Base-by-base conservation (phyloP, 345 rosid genomes). In the Syzygium oleosum region DNA sequence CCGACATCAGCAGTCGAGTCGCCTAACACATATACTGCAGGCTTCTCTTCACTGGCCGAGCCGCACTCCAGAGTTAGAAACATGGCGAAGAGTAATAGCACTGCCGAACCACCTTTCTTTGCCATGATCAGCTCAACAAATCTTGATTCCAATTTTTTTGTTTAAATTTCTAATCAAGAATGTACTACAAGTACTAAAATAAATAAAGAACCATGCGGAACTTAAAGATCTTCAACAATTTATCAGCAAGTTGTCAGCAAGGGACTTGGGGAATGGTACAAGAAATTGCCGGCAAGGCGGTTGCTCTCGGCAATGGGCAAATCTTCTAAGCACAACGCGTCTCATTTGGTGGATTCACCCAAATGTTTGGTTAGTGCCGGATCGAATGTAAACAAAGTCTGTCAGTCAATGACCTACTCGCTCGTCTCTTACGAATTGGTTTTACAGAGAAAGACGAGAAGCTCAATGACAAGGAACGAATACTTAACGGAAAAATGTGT, bases 1-100 rank as follows among this genome's bases (percentile, higher is more conserved):
- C 95, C 97, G 58, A 89, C 92, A 87, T 95, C 97, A 85, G 92
- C 93, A 1, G 95, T 94, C 9, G 95, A 94, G 58, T 95, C 95
- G 54, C 95, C 97, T 3, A 93, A 87, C 73, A 93, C 78, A 85
- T 93, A 95, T 41, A 90, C 84, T 1, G 91, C 90, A 12, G 92
- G 91, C 22, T 88, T 88, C 85, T 91, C 80, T 52, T 91, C 92
- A 84, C 86, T 89, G 29, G 89, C 92, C 1, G 52, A 16, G 80
- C n/a, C 23, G 85, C 88, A 87, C 88, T 46, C 77, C 77, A 85
- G 17, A 34, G 80, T 73, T 73, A 73, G 80, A 34, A 87, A 56
- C 51, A 84, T 73, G 41, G 84, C 78, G 22, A 13, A 52, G 25
- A 88, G 51, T 34, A 73, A 2, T 10, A 51, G 53, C 55, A 34